Evolutionary conservation across 1,139 yeast species (phyloP).

Genomic region (Blastobotrys capitulatus): DNA sequence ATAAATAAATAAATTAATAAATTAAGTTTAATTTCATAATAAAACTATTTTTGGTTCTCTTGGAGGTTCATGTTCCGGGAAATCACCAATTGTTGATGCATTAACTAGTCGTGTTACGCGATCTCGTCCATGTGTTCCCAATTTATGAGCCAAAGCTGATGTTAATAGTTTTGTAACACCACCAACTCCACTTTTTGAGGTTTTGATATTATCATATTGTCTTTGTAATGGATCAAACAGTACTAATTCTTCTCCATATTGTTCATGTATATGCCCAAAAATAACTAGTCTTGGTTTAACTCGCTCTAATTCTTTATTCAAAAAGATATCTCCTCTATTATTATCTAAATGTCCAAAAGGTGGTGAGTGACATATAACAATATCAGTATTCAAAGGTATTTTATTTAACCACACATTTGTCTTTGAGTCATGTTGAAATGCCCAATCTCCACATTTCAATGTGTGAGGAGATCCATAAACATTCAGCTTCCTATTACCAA

Average conservation of each 20-base stretch:
- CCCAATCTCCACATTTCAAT: neutral
- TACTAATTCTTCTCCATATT: conserved; percentile 3
- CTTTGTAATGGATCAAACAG: conserved; percentile 1
- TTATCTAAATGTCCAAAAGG: conserved; percentile 5
- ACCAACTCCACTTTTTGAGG: neutral
- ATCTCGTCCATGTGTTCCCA: neutral
- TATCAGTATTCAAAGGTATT: conserved; percentile 2
- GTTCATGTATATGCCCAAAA: conserved; percentile 8
- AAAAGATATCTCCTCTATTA: neutral
- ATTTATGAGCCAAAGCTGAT: neutral
- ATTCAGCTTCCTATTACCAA: neutral
- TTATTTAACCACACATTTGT: neutral
- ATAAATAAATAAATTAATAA: too few species aligned
- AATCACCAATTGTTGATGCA: conserved; percentile 1
- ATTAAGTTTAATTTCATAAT: too few species aligned
- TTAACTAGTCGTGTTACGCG: conserved; percentile 8
- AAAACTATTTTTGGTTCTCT: neutral
- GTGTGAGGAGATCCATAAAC: conserved; percentile 5
- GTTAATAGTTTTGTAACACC: neutral
- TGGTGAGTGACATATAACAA: conserved; percentile 3
- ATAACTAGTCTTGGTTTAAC: conserved; percentile 6
- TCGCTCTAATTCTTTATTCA: conserved; percentile 1
- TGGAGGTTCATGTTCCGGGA: conserved; percentile 3
- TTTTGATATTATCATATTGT: conserved; percentile 1
- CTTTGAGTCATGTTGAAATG: neutral